Base-by-base conservation (phyloP, 352 stramenopile species). In the Phytopythium aichiense region DNA sequence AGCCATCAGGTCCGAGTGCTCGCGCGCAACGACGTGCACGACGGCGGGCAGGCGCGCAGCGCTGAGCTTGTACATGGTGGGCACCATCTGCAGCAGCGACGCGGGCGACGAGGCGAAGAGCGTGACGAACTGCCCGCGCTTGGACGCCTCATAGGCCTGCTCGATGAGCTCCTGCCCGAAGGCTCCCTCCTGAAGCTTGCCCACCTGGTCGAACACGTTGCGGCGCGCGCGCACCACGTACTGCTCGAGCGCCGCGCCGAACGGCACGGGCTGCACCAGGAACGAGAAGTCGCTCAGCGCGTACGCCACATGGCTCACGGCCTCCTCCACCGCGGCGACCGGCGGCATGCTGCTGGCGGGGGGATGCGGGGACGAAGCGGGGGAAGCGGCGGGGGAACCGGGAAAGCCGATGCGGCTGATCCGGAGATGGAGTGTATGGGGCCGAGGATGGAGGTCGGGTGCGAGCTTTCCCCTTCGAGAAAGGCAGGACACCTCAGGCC, bases 1-100 rank as follows among this genome's bases (percentile, higher is more conserved):
- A 40, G 94, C 87, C 91, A 98, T 98, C 31, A 97, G 81, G 71
- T 98, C 92, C 43, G 84, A 89, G 73, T 98, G 91, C 58, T 98
- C 92, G 58, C 85, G 78, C 23, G 91, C 91, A 23, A 94, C 89
- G 22, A 97, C 92, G 74, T 98, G 92, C 45, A 98, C 79, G 31
- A 97, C 91, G 2, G 88, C 80, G 8, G 86, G 87, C 50, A 94
- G 68, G 48, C 81, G 77, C 63, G 95, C 86, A 45, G 82, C 84
- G 66, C 90, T 92, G 68, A 98, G 94, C 69, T 98, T 97, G 79
- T 97, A 98, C 74, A 98, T 88, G 66, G 91, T 96, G n/a, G 92
- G 92, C 61, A 98, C 92, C 77, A 96, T 98, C 33, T 96, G 77
- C 66, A 97, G 70, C 65, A 98, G 74, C 64, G 87, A 76, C 20